A percentile compares a stretch with the other conserved stretches of the same genome.
Conservation (phyloP, 805 yeast genomes). For the Wickerhamiella hasegawae region DNA sequence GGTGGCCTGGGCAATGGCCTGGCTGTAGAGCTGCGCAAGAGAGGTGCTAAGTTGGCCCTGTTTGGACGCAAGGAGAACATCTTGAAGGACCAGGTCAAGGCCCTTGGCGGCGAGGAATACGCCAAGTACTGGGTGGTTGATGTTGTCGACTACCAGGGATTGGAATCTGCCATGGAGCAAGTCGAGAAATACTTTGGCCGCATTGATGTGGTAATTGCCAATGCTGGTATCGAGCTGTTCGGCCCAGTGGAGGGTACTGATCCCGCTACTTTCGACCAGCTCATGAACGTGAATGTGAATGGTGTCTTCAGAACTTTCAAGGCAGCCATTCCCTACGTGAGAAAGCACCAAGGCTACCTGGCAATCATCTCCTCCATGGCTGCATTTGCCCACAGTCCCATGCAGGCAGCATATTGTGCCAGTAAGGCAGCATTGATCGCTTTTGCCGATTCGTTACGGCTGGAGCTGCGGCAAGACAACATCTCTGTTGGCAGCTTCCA, state of each 20-base stretch:
- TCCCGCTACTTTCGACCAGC: conserved; percentile 2
- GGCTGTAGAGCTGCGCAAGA: neutral
- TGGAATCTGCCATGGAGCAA: conserved; percentile 1
- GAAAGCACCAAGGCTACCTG: conserved; percentile 4
- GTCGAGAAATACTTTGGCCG: conserved; percentile 5
- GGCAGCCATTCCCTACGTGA: conserved; percentile 5
- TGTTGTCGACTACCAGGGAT: conserved; percentile 2
- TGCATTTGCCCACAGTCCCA: conserved; percentile 3
- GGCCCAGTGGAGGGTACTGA: conserved; percentile 1
- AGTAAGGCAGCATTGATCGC: conserved; percentile 4
- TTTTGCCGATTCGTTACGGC: conserved; percentile 3
- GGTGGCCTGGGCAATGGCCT: conserved; percentile 4
- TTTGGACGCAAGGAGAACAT: conserved; percentile 2
- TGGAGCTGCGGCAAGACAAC: conserved; percentile 3
- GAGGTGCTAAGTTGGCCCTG: conserved; percentile 5
- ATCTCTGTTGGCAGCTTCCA: conserved; percentile 3
- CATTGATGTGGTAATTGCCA: conserved; percentile 6
- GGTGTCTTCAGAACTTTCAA: conserved; percentile 6
- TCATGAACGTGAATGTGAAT: conserved; percentile 4
- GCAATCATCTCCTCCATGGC: conserved; percentile 4
- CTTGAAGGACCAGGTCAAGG: neutral
- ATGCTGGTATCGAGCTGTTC: conserved; percentile 4
- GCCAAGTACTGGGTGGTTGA: conserved; percentile 4
- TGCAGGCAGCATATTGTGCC: conserved; percentile 1
- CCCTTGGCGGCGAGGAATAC: neutral